Conservation (phyloP, 2,329 filamentous ascomycete species). For the Ophiostoma ips region DNA sequence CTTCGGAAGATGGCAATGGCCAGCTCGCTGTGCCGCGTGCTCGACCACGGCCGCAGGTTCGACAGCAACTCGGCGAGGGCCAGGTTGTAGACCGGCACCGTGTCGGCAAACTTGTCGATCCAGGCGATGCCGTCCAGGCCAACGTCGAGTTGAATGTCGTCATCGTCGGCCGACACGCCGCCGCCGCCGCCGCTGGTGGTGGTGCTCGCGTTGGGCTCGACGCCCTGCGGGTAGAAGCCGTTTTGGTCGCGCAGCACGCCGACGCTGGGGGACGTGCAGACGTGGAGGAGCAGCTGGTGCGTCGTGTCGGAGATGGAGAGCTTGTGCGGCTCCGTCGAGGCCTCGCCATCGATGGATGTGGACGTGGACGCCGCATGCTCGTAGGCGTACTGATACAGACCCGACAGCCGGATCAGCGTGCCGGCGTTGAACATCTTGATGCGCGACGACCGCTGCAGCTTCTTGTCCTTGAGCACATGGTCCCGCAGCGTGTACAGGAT, state of each 20-base stretch:
- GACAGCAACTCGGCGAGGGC: conserved; percentile 67
- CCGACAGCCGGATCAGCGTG: conserved; percentile 57
- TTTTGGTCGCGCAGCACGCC: conserved; percentile 64
- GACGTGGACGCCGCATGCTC: conserved; percentile 46
- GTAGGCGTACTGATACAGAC: conserved; percentile 52
- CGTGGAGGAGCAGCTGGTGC: conserved; percentile 60
- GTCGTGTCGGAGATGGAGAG: conserved; percentile 49
- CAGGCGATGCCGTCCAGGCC: conserved; percentile 57
- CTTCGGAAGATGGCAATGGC: conserved; percentile 64
- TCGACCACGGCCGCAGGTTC: conserved; percentile 70
- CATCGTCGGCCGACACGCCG: conserved; percentile 21
- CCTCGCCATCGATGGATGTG: neutral
- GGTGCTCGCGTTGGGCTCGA: conserved; percentile 36
- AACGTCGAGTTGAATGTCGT: conserved; percentile 32
- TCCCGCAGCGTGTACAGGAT: conserved; percentile 57
- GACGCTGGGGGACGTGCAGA: conserved; percentile 59
- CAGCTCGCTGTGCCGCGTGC: conserved; percentile 66
- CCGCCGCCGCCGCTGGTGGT: neutral
- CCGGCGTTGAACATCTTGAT: conserved; percentile 61
- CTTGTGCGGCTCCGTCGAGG: conserved; percentile 18
- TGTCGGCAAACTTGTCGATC: conserved; percentile 51
- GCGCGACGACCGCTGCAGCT: conserved; percentile 60
- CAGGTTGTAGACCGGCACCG: conserved; percentile 64
- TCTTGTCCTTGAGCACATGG: conserved; percentile 60
- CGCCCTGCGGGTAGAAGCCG: conserved; percentile 70